Evolutionary conservation across 306 rosid species (phyloP), one percentile per base, ranked within the genome.

Genomic region (Lathyrus aphaca): DNA sequence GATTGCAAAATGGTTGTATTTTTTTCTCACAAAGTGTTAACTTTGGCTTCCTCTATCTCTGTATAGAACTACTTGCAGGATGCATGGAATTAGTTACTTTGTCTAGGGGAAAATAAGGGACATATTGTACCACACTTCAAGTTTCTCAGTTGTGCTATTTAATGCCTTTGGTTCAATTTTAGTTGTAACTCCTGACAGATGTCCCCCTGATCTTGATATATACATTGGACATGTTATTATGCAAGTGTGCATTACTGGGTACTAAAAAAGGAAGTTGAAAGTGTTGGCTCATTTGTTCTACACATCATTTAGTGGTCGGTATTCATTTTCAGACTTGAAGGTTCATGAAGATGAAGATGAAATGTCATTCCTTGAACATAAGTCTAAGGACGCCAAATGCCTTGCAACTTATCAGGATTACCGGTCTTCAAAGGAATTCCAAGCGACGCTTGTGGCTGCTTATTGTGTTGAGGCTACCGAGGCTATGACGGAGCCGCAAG

Each of bases 321-420:
- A 81, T 77, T 76, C 92, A 15, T 70, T 72, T 72, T 62, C 80
- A 44, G 79, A 85, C 81, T 17, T 81, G 61, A 83, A 84, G 83
- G 65, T 71, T n/a, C n/a, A n/a, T n/a, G n/a, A n/a, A 43, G 66
- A 77, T 57, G 96, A 86, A 69, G 85, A 86, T 39, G 90, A 94
- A 68, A 90, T 90, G 82, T 90, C 91, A 46, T 93, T 85, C 75
- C 83, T 93, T 77, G 84, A 79, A 43, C 96, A 86, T 75, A 93
- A 90, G 80, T 90, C 86, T 85, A 79, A 85, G 82, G 93, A 93
- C 78, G 96, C 96, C 70, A 93, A 90, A 62, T 90, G 97, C 51
- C 86, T 93, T 48, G 87, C 91, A 53, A 81, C 82, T 35, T 80
- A 86, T 80, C 88, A 82, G 82, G 88, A 77, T 85, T 84, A 83